Percentiles rank a stretch among this genome's conserved stretches.
Evolutionary conservation across 1,139 yeast genomes (phyloP).

Genomic region (Magnusiomyces clavatus): DNA sequence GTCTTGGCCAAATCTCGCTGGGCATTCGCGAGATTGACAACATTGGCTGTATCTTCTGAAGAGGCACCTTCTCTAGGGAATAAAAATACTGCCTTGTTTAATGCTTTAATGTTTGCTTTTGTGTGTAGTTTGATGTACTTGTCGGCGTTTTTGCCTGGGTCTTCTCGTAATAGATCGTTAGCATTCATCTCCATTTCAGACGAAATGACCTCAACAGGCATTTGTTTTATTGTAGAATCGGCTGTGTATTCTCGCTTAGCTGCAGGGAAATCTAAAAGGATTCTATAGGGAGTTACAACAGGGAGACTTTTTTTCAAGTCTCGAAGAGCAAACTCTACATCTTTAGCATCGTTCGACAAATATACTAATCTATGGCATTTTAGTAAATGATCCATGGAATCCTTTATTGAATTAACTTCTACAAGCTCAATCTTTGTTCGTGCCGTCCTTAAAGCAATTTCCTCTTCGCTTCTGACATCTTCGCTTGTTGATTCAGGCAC

Average conservation of each 20-base stretch:
- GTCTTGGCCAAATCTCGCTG: constrained; percentile 13
- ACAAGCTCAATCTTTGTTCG: constrained; percentile 19
- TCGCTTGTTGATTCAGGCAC: neutral
- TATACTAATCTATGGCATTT: constrained; percentile 28
- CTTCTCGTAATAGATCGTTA: constrained; percentile 22
- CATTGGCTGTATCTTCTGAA: neutral
- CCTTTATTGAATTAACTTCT: constrained; percentile 29
- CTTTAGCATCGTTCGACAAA: constrained; percentile 12
- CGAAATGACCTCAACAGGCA: constrained; percentile 13
- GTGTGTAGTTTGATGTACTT: constrained; percentile 21
- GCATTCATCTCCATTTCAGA: constrained; percentile 24
- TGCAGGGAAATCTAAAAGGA: neutral
- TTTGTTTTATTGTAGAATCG: constrained; percentile 8
- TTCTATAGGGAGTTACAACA: neutral
- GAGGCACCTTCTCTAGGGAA: constrained; percentile 2
- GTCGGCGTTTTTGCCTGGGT: constrained; percentile 26
- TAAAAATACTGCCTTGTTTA: constrained; percentile 21
- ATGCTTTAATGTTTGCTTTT: constrained; percentile 22
- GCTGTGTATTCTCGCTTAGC: constrained; percentile 5
- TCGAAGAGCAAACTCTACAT: constrained; percentile 7
- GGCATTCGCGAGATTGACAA: neutral
- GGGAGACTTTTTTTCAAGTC: neutral
- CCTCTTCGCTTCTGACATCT: neutral
- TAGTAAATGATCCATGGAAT: constrained; percentile 26
- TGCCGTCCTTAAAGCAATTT: constrained; percentile 11